Base-by-base conservation (phyloP, 768 basidiomycete species). In the Mycena chlorophos region DNA sequence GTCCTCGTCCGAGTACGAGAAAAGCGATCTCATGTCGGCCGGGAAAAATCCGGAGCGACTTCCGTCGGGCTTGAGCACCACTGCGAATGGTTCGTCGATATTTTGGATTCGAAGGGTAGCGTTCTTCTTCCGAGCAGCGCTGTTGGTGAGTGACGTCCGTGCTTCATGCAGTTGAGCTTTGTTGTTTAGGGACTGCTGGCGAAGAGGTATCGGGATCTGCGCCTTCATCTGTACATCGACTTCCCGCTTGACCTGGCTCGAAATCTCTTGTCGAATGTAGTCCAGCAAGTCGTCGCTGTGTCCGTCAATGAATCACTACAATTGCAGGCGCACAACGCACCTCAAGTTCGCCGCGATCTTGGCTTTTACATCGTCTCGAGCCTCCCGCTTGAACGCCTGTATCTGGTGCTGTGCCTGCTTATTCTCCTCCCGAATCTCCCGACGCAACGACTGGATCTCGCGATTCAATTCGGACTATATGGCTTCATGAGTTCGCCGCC, bases 61-160 rank as follows among this genome's bases (percentile, higher is more conserved):
- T 1, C 84, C 85, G 55, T 82, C 77, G 10, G 69, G 59, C 54
- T 73, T 82, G 57, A 82, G 57, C n/a, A 87, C 71, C 3, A 69
- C 64, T 5, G 71, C 68, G 34, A 87, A 69, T 2, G 68, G 67
- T 47, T 84, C 81, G 54, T 78, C 69, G 27, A 79, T 58, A 61
- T 78, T 71, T 3, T 62, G 64, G 5, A 65, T 68, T 27, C 73
- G 69, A 19, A 84, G 62, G 20, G 60, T 66, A 8, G 81, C 73
- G 63, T 86, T 84, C 17, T 63, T 66, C n/a, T 73, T 72, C 45
- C 83, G 73, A 25, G 83, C 78, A 55, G 78, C 71, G 2, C 84
- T 85, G 67, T 86, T 86, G 14, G 48, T 59, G 22, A 82, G 64
- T 10, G 82, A 78, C 28, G 71, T 68, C 55, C 72, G 73, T 43